Evolutionary conservation across 108 stramenopile species (phyloP).

Genomic region (Cyclotella atomus): DNA sequence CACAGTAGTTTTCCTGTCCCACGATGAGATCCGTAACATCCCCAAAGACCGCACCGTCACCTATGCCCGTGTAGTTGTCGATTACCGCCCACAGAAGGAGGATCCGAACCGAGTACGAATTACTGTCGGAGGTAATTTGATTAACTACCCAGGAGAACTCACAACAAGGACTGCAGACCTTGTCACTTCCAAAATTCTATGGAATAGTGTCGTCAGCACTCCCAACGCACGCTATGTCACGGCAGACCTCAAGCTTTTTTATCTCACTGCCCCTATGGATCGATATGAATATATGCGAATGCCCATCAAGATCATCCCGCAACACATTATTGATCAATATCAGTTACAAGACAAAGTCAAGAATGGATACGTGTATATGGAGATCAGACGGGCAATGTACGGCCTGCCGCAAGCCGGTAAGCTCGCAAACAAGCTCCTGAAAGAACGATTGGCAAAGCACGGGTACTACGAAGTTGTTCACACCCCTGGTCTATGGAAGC

Average conservation of each 20-base stretch:
- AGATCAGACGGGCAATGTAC: slow-evolving; percentile 46
- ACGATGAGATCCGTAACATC: slow-evolving; percentile 7
- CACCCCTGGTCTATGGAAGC: slow-evolving; percentile 49
- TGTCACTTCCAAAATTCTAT: background rate
- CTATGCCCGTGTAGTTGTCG: slow-evolving; percentile 34
- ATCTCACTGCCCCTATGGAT: slow-evolving; percentile 45
- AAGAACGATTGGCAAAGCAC: background rate
- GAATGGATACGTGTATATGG: slow-evolving; percentile 8
- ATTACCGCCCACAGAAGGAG: slow-evolving; percentile 36
- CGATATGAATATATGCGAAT: slow-evolving; percentile 46
- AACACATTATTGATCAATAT: slow-evolving; percentile 31
- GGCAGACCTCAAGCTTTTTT: slow-evolving; percentile 57
- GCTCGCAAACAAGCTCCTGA: slow-evolving; percentile 35
- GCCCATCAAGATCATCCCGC: background rate
- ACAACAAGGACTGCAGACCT: slow-evolving; percentile 4
- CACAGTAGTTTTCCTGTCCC: background rate
- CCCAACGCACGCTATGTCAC: slow-evolving; percentile 31
- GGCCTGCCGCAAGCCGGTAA: slow-evolving; percentile 53
- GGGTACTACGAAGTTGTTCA: slow-evolving; percentile 1
- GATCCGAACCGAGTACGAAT: slow-evolving; percentile 39
- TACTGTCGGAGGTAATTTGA: slow-evolving; percentile 42
- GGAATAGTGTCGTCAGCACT: slow-evolving; percentile 43
- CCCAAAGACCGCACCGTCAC: slow-evolving; percentile 33
- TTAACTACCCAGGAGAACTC: slow-evolving; percentile 35
- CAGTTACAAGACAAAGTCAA: slow-evolving; percentile 3